These are phyloP conservation scores for Teunomyces pallodes DNA, from an alignment of 805 yeast species.

Conservation along the genomic window DNA sequence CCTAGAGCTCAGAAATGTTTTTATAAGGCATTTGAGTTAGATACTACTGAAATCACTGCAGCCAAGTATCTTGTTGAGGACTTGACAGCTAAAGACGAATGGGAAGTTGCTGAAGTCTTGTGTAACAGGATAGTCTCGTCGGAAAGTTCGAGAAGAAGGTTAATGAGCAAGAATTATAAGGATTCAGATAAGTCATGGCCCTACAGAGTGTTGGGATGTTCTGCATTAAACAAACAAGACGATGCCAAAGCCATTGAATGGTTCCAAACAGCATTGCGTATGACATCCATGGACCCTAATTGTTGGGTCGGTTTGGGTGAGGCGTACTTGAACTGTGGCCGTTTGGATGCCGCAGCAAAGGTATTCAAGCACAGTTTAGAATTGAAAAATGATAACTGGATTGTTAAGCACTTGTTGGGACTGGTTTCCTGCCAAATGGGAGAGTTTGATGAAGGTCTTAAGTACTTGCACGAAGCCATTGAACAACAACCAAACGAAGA, in stretches of 20 bases:
- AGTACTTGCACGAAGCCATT: constrained; percentile 43
- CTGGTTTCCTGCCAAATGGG: constrained; percentile 60
- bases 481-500: constrained; percentile 45
- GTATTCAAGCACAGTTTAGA: constrained; percentile 69
- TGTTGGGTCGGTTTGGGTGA: constrained; percentile 99
- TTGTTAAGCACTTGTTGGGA: constrained; percentile 66
- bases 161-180: constrained; percentile 30
- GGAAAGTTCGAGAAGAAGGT: constrained; percentile 53
- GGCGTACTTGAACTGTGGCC: constrained; percentile 81
- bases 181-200: constrained; percentile 70
- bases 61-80: constrained; percentile 69
- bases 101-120: constrained; percentile 81
- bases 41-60: constrained; percentile 70
- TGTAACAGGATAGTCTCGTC: constrained; percentile 64
- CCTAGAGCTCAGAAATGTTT: constrained; percentile 81
- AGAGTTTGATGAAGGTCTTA: constrained; percentile 62
- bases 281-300: constrained; percentile 62
- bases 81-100: constrained; percentile 66
- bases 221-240: constrained; percentile 66
- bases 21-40: constrained; percentile 85
- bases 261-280: constrained; percentile 82
- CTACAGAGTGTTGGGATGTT: constrained; percentile 78
- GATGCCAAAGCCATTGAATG: constrained; percentile 80
- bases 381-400: constrained; percentile 55
- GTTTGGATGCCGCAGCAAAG: constrained; percentile 80